Percentiles rank a stretch among this genome's conserved stretches.
phyloP scores from a whole-genome alignment of 148 eudicot genomes.

The Arbutus unedo region DNA sequence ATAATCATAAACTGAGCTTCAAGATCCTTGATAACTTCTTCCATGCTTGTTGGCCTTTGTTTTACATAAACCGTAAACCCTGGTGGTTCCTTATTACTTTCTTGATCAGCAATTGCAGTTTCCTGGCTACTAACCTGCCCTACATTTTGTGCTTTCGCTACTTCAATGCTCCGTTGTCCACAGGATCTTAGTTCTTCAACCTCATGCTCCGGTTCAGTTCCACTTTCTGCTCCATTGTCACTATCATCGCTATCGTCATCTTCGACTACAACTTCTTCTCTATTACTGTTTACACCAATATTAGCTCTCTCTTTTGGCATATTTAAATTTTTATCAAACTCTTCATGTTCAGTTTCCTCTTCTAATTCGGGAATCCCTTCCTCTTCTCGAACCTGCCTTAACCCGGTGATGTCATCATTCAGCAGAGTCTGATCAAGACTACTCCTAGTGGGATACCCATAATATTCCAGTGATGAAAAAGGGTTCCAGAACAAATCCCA shows the following conservation, averaged over 20 bases:
- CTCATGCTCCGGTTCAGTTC: constrained; percentile 40
- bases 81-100: constrained; percentile 61
- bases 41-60: constrained; percentile 90
- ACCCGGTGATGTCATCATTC: constrained; percentile 66
- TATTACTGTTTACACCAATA: constrained; percentile 16
- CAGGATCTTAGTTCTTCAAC: constrained; percentile 31
- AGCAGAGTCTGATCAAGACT: constrained; percentile 53
- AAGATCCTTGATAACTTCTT: constrained; percentile 86
- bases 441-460: constrained; percentile 68
- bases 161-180: constrained; percentile 34
- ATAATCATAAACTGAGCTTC: constrained; percentile 71
- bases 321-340: constrained; percentile 31
- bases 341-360: constrained; percentile 88
- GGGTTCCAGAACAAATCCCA: constrained; percentile 99
- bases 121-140: constrained; percentile 60
- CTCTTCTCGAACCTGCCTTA: constrained; percentile 85
- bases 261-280: constrained; percentile 66
- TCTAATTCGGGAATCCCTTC: constrained; percentile 97
- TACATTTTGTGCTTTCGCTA: constrained; percentile 45
- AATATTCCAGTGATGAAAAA: constrained; percentile 83
- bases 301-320: constrained; percentile 35
- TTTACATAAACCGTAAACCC: constrained; percentile 91
- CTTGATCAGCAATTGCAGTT: constrained; percentile 48
- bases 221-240: constrained; percentile 49
- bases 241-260: constrained; percentile 37